A percentile compares a stretch with the other conserved stretches of the same genome.
phyloP scores from a whole-genome alignment of 331 rosid species.

The Pyrus hybrid region DNA sequence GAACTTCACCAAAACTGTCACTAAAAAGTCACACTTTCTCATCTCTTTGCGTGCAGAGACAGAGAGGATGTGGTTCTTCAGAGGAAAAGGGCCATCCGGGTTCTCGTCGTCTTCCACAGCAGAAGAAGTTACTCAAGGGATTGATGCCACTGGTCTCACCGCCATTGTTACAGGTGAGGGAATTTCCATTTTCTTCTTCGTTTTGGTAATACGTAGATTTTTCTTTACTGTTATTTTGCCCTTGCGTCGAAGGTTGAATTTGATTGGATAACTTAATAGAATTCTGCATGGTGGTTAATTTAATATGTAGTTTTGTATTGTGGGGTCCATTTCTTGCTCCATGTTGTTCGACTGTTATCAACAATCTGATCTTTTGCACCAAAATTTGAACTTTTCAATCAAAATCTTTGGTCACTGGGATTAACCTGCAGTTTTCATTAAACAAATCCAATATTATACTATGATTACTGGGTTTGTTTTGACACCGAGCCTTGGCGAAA shows the following conservation, averaged over 20 bases:
- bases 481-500: too few species aligned
- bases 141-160: constrained; percentile 56
- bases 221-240: not conserved
- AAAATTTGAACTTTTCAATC: not conserved
- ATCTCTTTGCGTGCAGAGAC: not conserved
- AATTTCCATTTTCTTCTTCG: not conserved
- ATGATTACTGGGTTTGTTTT: too few species aligned
- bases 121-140: constrained; percentile 54
- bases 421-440: too few species aligned
- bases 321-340: not conserved
- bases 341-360: not conserved
- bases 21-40: not conserved
- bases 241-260: too few species aligned
- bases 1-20: too few species aligned
- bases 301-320: not conserved
- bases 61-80: constrained; percentile 53
- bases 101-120: constrained; percentile 67
- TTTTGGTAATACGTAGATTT: too few species aligned
- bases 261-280: not conserved
- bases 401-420: not conserved
- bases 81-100: constrained; percentile 49
- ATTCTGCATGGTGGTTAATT: not conserved
- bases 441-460: too few species aligned
- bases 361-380: not conserved
- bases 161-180: constrained; percentile 58